Conservation (phyloP, 73 alveolate species). For the Paramecium primaurelia region DNA sequence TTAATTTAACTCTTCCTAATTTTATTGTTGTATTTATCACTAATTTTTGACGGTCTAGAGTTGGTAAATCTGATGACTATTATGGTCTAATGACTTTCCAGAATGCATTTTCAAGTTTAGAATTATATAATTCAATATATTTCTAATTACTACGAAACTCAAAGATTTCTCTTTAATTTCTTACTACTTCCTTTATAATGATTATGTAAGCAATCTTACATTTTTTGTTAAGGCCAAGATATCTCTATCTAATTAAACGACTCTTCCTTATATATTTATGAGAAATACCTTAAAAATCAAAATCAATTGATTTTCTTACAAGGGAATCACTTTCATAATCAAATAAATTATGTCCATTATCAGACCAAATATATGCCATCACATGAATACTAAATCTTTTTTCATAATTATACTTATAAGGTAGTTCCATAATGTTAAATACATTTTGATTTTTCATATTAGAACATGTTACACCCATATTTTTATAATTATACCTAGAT, state of each 20-base stretch:
- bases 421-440: not conserved
- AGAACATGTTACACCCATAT: constrained; percentile 22
- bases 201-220: not conserved
- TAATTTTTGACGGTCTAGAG: not conserved
- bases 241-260: constrained; percentile 6
- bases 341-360: constrained; percentile 45
- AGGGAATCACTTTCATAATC: constrained; percentile 36
- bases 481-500: not conserved
- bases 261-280: not conserved
- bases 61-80: constrained; percentile 28
- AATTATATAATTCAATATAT: not conserved
- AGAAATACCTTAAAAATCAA: constrained; percentile 24
- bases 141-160: not conserved
- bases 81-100: constrained; percentile 32
- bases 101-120: not conserved
- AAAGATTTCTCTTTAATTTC: constrained; percentile 28
- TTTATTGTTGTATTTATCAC: not conserved
- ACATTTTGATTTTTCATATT: not conserved
- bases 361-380: constrained; percentile 38
- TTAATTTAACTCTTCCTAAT: constrained; percentile 26
- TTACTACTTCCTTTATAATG: constrained; percentile 4
- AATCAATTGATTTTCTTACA: constrained; percentile 14
- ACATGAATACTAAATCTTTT: not conserved
- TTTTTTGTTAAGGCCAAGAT: constrained; percentile 30
- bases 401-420: not conserved